Evolutionary conservation across 495 filamentous ascomycete species (phyloP), one percentile per base, ranked within the genome.

Genomic region (Ramalina intermedia): DNA sequence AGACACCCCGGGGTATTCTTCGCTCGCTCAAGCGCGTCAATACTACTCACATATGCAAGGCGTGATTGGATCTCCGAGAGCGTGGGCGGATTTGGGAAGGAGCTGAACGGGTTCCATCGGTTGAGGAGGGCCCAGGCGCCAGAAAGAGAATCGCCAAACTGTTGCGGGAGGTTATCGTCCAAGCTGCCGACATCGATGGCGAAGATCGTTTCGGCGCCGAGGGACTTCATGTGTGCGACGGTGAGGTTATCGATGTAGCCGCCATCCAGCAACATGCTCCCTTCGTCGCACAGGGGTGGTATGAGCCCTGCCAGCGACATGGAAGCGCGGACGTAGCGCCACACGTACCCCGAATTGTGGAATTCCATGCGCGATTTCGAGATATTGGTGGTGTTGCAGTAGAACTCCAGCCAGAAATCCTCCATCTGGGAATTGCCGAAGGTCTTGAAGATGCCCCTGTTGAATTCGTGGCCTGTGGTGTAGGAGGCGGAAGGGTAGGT

Each of bases 371-470:
- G 78, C 36, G 81, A 87, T 58, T 88, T 89, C 66, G 79, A 85
- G 67, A 98, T 96, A 58, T 95, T 96, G 23, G 93, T 96, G 0
- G 89, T 96, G 63, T 98, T 98, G 72, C 93, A 96, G 70, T 96
- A 98, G 66, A 88, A 98, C 51, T 94, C 87, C 14, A 98, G 76
- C 91, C 91, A 96, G 61, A 96, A 96, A 61, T 96, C 93, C 66
- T 98, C 91, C 47, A 98, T 96, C 63, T 96, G 91, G 36, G 84
- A 82, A 52, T 94, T 85, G 8, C 87, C 90, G 63, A 98, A 94
- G 0, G 91, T 87, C 66, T 96, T 96, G 76, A 96, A 98, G 59
- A 98, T 96, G 11, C 93, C 93, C 3, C 91, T 85, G 61, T 98
- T 98, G 75, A 98, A 98, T 58, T 96, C 91, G 62, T 98, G 91